phyloP scores from a whole-genome alignment of 2,329 filamentous ascomycete species.

The Phaeosphaeriaceae sp. region DNA sequence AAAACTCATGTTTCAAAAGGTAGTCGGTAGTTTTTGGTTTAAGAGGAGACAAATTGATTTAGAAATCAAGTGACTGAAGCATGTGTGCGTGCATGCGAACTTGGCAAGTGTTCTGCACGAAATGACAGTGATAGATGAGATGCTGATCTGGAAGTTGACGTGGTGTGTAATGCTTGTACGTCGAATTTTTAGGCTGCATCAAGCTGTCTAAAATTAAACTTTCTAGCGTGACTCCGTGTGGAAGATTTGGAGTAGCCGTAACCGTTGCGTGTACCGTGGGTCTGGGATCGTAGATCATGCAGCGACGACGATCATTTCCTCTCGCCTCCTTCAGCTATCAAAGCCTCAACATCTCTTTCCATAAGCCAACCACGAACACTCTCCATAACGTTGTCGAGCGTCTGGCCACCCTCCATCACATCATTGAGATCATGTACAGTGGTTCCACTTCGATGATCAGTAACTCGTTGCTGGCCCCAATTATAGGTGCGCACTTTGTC shows the following conservation, averaged over 20 bases:
- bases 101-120: too few species aligned
- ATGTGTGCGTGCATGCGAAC: too few species aligned
- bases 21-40: too few species aligned
- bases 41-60: too few species aligned
- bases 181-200: neutral
- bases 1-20: too few species aligned
- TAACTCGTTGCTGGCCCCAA: constrained; percentile 77
- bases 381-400: constrained; percentile 76
- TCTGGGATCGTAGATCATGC: neutral
- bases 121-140: too few species aligned
- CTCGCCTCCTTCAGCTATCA: constrained; percentile 58
- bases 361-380: constrained; percentile 79
- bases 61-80: too few species aligned
- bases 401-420: constrained; percentile 77
- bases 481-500: constrained; percentile 97
- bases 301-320: constrained; percentile 21
- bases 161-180: neutral
- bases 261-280: neutral
- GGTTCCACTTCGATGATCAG: constrained; percentile 82
- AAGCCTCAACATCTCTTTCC: constrained; percentile 73
- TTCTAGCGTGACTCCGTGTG: neutral
- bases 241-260: neutral
- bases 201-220: neutral
- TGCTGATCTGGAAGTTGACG: neutral
- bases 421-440: constrained; percentile 81